Evolutionary conservation across 257 asterid genomes (phyloP).

Genomic region (Leonotis leonurus): DNA sequence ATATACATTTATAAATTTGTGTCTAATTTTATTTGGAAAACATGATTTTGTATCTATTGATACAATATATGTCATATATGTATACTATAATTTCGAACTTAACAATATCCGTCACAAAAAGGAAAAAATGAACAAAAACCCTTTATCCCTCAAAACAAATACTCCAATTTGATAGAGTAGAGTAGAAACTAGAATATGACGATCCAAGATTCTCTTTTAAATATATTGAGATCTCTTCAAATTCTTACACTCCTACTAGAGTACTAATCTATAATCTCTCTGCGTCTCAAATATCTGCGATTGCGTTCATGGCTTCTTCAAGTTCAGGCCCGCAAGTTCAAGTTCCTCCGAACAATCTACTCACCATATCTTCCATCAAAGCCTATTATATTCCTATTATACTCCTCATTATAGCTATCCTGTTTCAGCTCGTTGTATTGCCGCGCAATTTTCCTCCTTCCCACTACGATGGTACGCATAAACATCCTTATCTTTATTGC

Average conservation of each 20-base stretch:
- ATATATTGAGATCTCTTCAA: not conserved
- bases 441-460: constrained; percentile 76
- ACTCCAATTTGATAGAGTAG: not conserved
- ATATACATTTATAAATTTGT: too few species aligned
- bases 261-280: not conserved
- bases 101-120: too few species aligned
- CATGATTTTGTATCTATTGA: too few species aligned
- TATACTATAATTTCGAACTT: too few species aligned
- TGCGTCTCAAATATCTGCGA: not conserved
- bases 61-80: too few species aligned
- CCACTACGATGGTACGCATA: constrained; percentile 63
- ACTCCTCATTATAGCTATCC: constrained; percentile 51
- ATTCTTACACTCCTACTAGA: not conserved
- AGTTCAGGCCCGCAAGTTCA: constrained; percentile 28
- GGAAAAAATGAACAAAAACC: not conserved
- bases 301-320: constrained; percentile 31
- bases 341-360: constrained; percentile 15
- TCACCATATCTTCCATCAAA: constrained; percentile 28
- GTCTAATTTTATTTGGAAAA: too few species aligned
- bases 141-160: not conserved
- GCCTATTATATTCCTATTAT: constrained; percentile 66
- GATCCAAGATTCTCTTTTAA: not conserved
- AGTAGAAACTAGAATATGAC: not conserved
- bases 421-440: constrained; percentile 67
- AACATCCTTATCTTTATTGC: not conserved